Conservation (phyloP, 306 rosid species). For the Castanea crenata region DNA sequence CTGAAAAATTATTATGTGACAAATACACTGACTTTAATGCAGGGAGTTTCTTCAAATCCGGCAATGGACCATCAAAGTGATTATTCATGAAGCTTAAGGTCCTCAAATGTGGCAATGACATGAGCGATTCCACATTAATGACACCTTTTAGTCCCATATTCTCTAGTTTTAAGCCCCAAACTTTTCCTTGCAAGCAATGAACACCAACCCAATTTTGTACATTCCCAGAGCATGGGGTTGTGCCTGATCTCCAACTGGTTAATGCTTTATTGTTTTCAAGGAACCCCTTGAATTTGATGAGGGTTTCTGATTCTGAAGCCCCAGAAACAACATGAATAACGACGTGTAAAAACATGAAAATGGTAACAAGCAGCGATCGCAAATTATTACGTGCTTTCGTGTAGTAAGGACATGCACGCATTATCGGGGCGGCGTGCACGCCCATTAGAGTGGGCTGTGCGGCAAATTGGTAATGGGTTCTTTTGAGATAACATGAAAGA, state of each 20-base stretch:
- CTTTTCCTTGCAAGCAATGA: constrained; percentile 41
- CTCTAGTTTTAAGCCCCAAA: constrained; percentile 65
- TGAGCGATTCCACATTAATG: constrained; percentile 46
- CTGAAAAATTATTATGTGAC: constrained; percentile 61
- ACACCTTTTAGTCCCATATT: constrained; percentile 60
- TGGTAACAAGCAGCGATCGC: not conserved
- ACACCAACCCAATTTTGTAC: constrained; percentile 52
- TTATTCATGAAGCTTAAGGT: constrained; percentile 63
- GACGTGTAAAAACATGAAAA: not conserved
- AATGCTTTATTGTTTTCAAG: constrained; percentile 23
- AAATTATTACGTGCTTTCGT: constrained; percentile 30
- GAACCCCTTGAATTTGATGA: constrained; percentile 59
- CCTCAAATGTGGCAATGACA: constrained; percentile 40
- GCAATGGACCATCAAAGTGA: constrained; percentile 46
- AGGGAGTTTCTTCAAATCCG: constrained; percentile 35
- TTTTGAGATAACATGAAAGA: constrained; percentile 14
- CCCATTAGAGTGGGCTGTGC: constrained; percentile 43
- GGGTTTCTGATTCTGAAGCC: constrained; percentile 31
- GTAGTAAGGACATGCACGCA: constrained; percentile 37
- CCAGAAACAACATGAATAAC: not conserved
- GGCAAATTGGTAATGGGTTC: constrained; percentile 17
- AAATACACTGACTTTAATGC: constrained; percentile 54
- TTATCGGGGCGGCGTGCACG: constrained; percentile 39
- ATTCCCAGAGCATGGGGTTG: constrained; percentile 39
- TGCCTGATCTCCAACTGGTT: constrained; percentile 38